Base-by-base conservation (phyloP, 352 stramenopile species). In the Phytophthora cryptogea region DNA sequence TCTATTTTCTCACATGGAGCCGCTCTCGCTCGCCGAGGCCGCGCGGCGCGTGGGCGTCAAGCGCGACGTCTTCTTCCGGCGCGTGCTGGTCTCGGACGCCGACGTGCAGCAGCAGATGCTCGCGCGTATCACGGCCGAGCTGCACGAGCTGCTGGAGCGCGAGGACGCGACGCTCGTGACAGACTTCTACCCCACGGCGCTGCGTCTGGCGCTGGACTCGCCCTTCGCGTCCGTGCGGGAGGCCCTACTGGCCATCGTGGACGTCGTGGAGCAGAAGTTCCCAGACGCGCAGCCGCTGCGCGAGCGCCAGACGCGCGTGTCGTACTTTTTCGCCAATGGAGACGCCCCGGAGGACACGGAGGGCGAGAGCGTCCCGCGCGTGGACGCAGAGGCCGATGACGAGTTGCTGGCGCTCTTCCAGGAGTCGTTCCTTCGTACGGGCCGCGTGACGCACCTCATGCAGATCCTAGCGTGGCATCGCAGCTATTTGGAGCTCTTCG, bases 11-110 rank as follows among this genome's bases (percentile, higher is more conserved):
- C 44, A 17, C 16, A 68, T 64, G 66, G 51, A 66, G 41, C 35
- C 55, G 48, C 60, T 80, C 48, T 62, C 67, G 48, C 61, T 74
- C 56, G 62, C 78, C 37, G 74, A 87, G 55, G 73, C 73, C 36
- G 59, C 73, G 44, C 72, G 72, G 6, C 81, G 76, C 51, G 72
- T 92, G 39, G 71, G 74, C 50, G 80, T 86, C n/a, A 78, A 89
- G 58, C 76, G 84, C 49, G 82, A 95, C 51, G 76, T 78, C 8
- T 95, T 95, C 59, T 95, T 95, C 60, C 86, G 83, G 2, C 83
- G 86, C 16, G 63, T 95, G 41, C 56, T 89, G 14, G 83, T 92
- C 23, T 80, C 77, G 0, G 83, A 92, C 56, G 54, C 68, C 4
- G 58, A 70, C 33, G 74, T 89, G 44, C 83, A 90, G 64, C 76